phyloP scores from a whole-genome alignment of 176 grass and related monocot genomes.

The Avena eriantha region DNA sequence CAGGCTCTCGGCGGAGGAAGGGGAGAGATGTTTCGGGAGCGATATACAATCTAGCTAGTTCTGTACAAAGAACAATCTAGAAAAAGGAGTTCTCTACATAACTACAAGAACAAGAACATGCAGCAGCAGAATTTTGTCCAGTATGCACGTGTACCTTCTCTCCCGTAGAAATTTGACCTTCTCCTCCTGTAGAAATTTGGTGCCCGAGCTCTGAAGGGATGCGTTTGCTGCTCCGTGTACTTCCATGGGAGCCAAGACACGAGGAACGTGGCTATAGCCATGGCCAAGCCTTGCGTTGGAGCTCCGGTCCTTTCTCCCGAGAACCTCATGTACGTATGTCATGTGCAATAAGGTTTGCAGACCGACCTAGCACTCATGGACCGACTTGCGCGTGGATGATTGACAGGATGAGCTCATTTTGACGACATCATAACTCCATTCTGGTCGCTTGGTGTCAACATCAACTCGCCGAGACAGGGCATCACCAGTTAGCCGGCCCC shows the following conservation, averaged over 20 bases:
- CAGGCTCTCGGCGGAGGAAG: neutral
- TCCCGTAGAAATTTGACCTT: neutral
- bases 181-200: neutral
- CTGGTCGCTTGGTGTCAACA: neutral
- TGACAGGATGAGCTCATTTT: conserved; percentile 61
- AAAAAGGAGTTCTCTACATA: neutral
- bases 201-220: neutral
- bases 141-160: neutral
- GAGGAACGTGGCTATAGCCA: neutral
- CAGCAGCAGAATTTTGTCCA: neutral
- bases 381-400: neutral
- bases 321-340: neutral
- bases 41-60: neutral
- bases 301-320: neutral
- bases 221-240: neutral
- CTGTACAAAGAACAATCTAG: neutral
- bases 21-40: neutral
- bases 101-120: neutral
- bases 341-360: neutral
- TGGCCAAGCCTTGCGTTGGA: neutral
- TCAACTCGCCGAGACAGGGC: neutral
- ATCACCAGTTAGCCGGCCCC: neutral
- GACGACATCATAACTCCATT: conserved; percentile 43
- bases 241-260: neutral
- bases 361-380: neutral